phyloP scores from a whole-genome alignment of 1,284 basidiomycete species.

The Fistulina hepatica region DNA sequence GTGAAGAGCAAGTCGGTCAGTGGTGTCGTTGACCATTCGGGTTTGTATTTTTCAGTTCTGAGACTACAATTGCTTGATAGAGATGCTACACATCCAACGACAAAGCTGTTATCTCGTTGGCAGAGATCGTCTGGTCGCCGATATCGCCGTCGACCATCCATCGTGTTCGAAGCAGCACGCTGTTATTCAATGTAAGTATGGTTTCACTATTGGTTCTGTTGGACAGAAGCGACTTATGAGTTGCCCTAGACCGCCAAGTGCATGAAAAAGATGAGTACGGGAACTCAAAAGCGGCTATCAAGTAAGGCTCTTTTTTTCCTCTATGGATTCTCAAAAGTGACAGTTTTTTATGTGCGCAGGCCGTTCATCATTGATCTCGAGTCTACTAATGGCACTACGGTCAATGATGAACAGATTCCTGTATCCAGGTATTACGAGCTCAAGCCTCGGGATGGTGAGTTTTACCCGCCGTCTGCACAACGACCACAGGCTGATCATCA shows the following conservation, averaged over 20 bases:
- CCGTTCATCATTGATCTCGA: conserved; percentile 96
- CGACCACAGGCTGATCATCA: too few relatives aligned
- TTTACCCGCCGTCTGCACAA: conserved; percentile 8
- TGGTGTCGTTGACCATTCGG: conserved; percentile 11
- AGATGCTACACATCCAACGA: conserved; percentile 79
- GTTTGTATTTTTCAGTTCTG: conserved; percentile 8
- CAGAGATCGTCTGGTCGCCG: conserved; percentile 78
- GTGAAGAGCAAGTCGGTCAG: conserved; percentile 83
- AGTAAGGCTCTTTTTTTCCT: conserved; percentile 40
- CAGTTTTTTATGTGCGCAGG: conserved; percentile 29
- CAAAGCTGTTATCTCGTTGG: conserved; percentile 95
- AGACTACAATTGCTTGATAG: conserved; percentile 29
- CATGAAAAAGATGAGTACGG: conserved; percentile 86
- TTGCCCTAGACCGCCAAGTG: conserved; percentile 60
- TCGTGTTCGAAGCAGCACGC: conserved; percentile 99
- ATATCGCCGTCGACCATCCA: conserved; percentile 89
- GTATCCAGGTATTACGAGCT: conserved; percentile 87
- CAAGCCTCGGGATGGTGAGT: conserved; percentile 73
- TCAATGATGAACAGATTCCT: conserved; percentile 83
- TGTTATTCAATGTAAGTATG: conserved; percentile 75
- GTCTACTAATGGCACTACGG: conserved; percentile 88
- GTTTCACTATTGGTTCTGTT: conserved; percentile 1
- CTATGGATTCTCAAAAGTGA: conserved; percentile 10
- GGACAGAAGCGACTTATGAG: too few relatives aligned
- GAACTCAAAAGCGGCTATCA: conserved; percentile 60